These are phyloP conservation scores for Nicotiana rustica DNA, from an alignment of 305 asterid species.

Conservation along the genomic window DNA sequence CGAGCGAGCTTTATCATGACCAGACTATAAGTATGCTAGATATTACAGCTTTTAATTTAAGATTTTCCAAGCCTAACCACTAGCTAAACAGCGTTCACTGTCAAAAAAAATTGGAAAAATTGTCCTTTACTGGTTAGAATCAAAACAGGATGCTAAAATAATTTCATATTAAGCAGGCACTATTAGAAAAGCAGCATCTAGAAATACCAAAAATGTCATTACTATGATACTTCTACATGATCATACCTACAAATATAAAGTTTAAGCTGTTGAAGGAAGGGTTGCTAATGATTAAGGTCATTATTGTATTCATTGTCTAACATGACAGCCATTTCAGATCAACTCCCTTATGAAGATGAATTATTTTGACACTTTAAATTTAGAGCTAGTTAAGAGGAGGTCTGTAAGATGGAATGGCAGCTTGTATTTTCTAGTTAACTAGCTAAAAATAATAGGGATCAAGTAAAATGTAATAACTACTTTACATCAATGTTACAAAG, in stretches of 20 bases:
- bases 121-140: not conserved
- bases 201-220: not conserved
- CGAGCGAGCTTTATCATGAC: not conserved
- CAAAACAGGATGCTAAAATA: not conserved
- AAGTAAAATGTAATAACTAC: not conserved
- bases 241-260: not conserved
- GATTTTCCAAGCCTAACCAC: not conserved
- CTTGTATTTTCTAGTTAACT: not conserved
- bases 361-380: not conserved
- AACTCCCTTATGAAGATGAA: slow-evolving; percentile 1
- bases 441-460: not conserved
- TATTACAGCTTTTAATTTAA: not conserved
- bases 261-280: not conserved
- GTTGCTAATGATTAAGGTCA: not conserved
- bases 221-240: slow-evolving; percentile 12
- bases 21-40: not conserved
- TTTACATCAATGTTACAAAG: not conserved
- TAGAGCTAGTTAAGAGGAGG: not conserved
- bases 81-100: not conserved
- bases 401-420: not conserved
- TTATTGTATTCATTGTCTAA: not conserved
- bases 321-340: not conserved
- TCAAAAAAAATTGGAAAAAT: not conserved
- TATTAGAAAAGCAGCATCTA: not conserved
- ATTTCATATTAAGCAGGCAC: not conserved